Conservation (phyloP, 345 rosid species). For the Salix brachista region DNA sequence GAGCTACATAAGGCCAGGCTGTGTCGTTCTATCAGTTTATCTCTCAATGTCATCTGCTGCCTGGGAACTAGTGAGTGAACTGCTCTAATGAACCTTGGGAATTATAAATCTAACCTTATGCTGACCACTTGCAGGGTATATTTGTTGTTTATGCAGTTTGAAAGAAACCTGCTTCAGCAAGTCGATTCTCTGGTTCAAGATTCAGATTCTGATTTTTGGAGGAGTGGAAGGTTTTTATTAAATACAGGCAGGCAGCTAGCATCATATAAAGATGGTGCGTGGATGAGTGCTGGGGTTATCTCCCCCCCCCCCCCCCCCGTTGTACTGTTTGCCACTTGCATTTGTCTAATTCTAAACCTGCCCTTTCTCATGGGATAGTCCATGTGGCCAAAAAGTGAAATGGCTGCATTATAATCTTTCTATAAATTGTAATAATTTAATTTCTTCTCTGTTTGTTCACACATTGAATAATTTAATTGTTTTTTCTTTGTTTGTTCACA, state of each 20-base stretch:
- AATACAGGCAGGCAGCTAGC: conserved; percentile 63
- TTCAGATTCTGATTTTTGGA: conserved; percentile 65
- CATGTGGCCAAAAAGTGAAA: not conserved
- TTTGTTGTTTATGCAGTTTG: conserved; percentile 49
- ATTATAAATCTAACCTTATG: conserved; percentile 7
- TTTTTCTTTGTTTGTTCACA: not conserved
- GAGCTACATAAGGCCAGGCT: conserved; percentile 94
- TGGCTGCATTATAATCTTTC: not conserved
- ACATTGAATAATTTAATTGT: not conserved
- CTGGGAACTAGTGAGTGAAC: conserved; percentile 74
- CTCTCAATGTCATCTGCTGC: conserved; percentile 61
- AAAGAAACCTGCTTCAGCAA: conserved; percentile 51
- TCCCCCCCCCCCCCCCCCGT: too few relatives aligned
- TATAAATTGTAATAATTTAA: not conserved
- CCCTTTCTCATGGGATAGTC: not conserved
- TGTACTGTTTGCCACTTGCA: not conserved
- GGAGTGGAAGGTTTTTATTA: conserved; percentile 61
- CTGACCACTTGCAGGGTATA: conserved; percentile 32
- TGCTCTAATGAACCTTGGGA: not conserved
- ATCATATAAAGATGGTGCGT: conserved; percentile 68
- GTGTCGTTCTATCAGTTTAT: conserved; percentile 76
- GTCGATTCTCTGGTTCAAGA: conserved; percentile 52
- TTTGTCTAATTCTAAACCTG: not conserved
- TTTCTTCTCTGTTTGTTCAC: not conserved
- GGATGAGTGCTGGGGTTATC: not conserved